Evolutionary conservation across 2,329 filamentous ascomycete species (phyloP).

Genomic region (Microdochium paspali): DNA sequence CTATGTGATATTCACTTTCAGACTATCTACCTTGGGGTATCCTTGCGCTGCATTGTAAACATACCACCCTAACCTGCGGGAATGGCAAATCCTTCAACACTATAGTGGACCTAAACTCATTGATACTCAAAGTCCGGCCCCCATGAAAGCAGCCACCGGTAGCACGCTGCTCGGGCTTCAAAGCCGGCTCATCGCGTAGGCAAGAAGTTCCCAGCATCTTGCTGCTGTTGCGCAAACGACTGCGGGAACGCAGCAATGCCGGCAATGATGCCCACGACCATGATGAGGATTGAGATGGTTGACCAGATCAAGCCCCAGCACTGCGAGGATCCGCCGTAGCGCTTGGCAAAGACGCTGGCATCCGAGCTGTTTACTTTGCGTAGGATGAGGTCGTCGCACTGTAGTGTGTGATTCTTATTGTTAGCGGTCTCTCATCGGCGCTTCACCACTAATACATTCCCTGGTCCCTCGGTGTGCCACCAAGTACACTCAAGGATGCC

Average conservation of each 20-base stretch:
- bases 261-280: conserved; percentile 65
- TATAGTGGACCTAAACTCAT: too few relatives aligned
- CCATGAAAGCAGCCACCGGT: too few relatives aligned
- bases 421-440: too few relatives aligned
- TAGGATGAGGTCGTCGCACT: conserved; percentile 71
- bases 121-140: too few relatives aligned
- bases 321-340: conserved; percentile 69
- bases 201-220: conserved; percentile 60
- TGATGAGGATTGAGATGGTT: conserved; percentile 60
- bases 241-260: conserved; percentile 69
- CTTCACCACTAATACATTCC: too few relatives aligned
- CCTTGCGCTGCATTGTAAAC: not conserved
- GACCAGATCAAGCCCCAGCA: conserved; percentile 79
- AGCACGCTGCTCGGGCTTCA: too few relatives aligned
- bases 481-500: too few relatives aligned
- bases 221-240: conserved; percentile 56
- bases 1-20: too few relatives aligned
- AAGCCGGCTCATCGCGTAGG: conserved; percentile 24
- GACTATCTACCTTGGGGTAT: not conserved
- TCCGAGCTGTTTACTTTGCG: conserved; percentile 75
- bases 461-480: too few relatives aligned
- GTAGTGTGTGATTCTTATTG: not conserved
- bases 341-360: conserved; percentile 68
- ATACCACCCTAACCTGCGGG: not conserved
- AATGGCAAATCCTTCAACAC: not conserved